A percentile compares a stretch with the other conserved stretches of the same genome.
Evolutionary conservation across 73 alveolate genomes (phyloP).

Genomic region (Tetrahymena malaccensis): DNA sequence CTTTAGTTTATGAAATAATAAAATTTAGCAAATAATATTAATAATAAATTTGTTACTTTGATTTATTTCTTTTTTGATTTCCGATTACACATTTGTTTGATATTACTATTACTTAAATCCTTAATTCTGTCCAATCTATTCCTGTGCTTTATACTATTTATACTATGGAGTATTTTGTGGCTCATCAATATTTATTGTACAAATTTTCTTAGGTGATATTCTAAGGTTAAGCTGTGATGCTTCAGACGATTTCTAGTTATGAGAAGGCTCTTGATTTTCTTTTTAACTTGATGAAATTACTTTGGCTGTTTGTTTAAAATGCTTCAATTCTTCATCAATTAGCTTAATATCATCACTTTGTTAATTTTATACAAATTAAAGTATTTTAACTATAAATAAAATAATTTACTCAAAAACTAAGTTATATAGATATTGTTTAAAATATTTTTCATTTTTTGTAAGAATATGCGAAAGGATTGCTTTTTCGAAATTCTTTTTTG

Average conservation of each 20-base stretch:
- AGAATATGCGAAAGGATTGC: not conserved
- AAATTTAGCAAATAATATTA: not conserved
- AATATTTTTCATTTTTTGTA: not conserved
- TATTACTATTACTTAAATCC: not conserved
- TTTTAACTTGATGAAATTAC: not conserved
- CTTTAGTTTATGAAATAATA: not conserved
- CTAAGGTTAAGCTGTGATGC: not conserved
- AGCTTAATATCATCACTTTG: not conserved
- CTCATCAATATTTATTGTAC: not conserved
- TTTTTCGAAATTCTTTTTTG: not conserved
- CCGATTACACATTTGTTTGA: not conserved
- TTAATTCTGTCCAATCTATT: not conserved
- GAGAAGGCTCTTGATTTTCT: not conserved
- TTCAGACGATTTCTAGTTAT: not conserved
- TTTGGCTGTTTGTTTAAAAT: not conserved
- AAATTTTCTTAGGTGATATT: not conserved
- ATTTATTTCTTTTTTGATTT: not conserved
- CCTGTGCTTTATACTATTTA: not conserved
- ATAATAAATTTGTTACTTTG: not conserved
- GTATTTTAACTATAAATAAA: not conserved
- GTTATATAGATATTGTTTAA: not conserved
- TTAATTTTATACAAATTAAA: not conserved
- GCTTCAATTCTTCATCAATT: not conserved
- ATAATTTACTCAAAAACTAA: not conserved
- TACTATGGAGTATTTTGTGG: not conserved